Percentiles rank a stretch among this genome's conserved stretches.
phyloP scores from a whole-genome alignment of 2,329 filamentous ascomycete species.

The Ascochyta clinopodiicola region DNA sequence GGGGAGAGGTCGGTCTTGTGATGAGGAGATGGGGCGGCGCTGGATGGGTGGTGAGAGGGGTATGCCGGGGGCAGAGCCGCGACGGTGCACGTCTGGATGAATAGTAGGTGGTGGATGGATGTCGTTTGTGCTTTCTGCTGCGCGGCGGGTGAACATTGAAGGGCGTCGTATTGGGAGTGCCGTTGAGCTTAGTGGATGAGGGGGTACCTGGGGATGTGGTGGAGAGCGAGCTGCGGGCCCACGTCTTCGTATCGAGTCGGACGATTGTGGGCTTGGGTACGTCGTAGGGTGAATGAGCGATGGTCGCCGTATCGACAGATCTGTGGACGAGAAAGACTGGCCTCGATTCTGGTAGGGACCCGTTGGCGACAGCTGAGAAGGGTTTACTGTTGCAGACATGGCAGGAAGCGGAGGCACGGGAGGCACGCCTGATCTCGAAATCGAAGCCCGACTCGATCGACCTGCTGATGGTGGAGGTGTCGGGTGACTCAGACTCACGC shows the following conservation, averaged over 20 bases:
- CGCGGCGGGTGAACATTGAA: slow-evolving; percentile 20
- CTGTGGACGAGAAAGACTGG: slow-evolving; percentile 34
- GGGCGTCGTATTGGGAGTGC: slow-evolving; percentile 15
- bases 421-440: slow-evolving; percentile 10
- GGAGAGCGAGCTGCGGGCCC: slow-evolving; percentile 30
- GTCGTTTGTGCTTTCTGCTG: slow-evolving; percentile 29
- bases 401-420: slow-evolving; percentile 28
- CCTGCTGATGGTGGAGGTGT: slow-evolving; percentile 33
- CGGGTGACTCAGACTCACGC: slow-evolving; percentile 47
- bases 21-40: slow-evolving; percentile 14
- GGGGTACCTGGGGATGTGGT: slow-evolving; percentile 2
- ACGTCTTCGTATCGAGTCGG: slow-evolving; percentile 29
- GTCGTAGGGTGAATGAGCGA: slow-evolving; percentile 45
- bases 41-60: background rate
- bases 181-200: slow-evolving; percentile 2
- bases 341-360: slow-evolving; percentile 29
- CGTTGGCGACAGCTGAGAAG: slow-evolving; percentile 23
- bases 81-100: slow-evolving; percentile 21
- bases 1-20: slow-evolving; percentile 2
- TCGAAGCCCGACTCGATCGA: slow-evolving; percentile 6
- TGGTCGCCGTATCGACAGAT: slow-evolving; percentile 34
- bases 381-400: slow-evolving; percentile 30
- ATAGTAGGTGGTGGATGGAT: slow-evolving; percentile 30
- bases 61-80: slow-evolving; percentile 34
- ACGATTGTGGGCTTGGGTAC: slow-evolving; percentile 38